phyloP scores from a whole-genome alignment of 192 early-diverging fungal species.

The Spizellomyces sp. region DNA sequence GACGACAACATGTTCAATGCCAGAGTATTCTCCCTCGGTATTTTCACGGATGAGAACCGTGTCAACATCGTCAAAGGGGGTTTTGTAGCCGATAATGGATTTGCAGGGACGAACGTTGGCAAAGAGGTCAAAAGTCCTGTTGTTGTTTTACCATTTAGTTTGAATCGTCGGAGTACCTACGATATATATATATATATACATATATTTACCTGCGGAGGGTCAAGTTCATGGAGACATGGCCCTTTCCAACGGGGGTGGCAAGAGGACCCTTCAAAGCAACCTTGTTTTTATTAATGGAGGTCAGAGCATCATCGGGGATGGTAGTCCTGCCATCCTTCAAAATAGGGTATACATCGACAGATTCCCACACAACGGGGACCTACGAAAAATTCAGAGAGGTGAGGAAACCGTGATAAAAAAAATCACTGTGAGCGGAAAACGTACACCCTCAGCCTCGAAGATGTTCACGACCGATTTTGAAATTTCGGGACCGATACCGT shows the following conservation, averaged over 20 bases:
- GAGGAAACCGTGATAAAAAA: too few species aligned
- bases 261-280: constrained; percentile 97
- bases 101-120: constrained; percentile 99
- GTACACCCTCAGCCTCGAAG: constrained; percentile 85
- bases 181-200: too few species aligned
- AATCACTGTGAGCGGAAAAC: neutral
- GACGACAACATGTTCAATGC: constrained; percentile 89
- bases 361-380: constrained; percentile 97
- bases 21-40: constrained; percentile 99
- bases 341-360: constrained; percentile 90
- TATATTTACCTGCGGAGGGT: constrained; percentile 51
- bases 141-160: constrained; percentile 2
- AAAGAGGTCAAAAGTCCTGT: constrained; percentile 96
- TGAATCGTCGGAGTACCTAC: neutral
- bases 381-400: neutral
- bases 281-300: constrained; percentile 93
- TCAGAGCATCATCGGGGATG: constrained; percentile 89
- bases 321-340: constrained; percentile 89
- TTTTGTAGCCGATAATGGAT: constrained; percentile 95
- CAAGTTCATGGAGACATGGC: constrained; percentile 92
- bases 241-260: constrained; percentile 98
- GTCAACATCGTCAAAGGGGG: constrained; percentile 94
- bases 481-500: constrained; percentile 99
- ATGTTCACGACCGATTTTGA: constrained; percentile 89
- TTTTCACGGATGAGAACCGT: constrained; percentile 99